Evolutionary conservation across 352 stramenopile genomes (phyloP), one percentile per base, ranked within the genome.

Genomic region (Phytopythium ostracodes): DNA sequence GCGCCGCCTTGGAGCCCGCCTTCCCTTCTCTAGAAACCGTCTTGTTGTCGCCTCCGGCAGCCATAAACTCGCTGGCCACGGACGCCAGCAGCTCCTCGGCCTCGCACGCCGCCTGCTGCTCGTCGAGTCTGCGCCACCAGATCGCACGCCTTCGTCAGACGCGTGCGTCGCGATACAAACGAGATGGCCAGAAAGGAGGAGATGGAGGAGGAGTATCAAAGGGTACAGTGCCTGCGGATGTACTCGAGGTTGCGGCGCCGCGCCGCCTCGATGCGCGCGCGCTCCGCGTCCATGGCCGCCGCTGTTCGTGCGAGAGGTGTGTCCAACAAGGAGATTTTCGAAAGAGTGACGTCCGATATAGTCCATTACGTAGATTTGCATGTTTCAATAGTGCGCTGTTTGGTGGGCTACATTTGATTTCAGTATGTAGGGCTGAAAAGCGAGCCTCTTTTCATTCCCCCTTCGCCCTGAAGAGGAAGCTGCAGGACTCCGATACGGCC

Each of bases 231-330:
- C 47, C 47, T 53, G 47, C 73, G 76, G 35, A 94, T 86, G 61
- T 92, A 94, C 68, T 75, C 83, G 55, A 92, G 71, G 65, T 94
- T 94, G 69, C 81, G 83, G 51, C 70, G 70, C 9, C 77, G 73
- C 44, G 85, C 85, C 18, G 68, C 72, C 63, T 85, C 81, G 46
- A 94, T 75, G 46, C 85, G 85, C 55, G 73, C 72, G 17, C 63
- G 63, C 43, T 90, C 77, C 18, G 68, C 63, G 56, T 89, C 72
- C 75, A 89, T 87, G 20, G 65, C 59, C 62, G 86, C 70, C 72
- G 86, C 83, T 18, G 29, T 33, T 33, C 7, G n/a, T n/a, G n/a
- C n/a, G n/a, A n/a, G n/a, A n/a, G n/a, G n/a, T n/a, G n/a, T n/a
- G n/a, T n/a, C n/a, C n/a, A n/a, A n/a, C n/a, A 33, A 33, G 29